Evolutionary conservation across 371 early-diverging fungal genomes (phyloP), one percentile per base, ranked within the genome.

Genomic region (Actinomortierella wolfii): DNA sequence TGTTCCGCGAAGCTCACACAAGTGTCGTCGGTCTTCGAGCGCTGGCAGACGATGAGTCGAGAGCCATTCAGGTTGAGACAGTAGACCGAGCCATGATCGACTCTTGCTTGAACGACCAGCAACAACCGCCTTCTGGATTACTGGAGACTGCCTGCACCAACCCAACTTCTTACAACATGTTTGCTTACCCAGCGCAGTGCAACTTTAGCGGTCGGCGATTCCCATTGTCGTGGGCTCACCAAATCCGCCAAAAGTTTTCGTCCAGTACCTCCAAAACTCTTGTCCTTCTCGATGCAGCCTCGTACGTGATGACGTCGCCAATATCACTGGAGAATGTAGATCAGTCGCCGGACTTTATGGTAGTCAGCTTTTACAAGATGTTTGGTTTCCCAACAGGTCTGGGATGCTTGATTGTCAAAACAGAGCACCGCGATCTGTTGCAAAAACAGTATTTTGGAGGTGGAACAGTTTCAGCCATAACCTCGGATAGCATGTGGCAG

Each of bases 311-410:
- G 48, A 85, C 88, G 40, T 73, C 83, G 2, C 77, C 75, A 41
- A 54, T 84, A 21, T 53, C 71, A 14, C 74, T 83, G 29, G 51
- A 82, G 49, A 78, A 64, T 20, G 59, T 59, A n/a, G 29, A n/a
- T 7, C 48, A 51, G 28, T 70, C 83, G 3, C 88, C 89, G 1
- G 90, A 91, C 56, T 88, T 90, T 68, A 68, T 86, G 2, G 80
- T 79, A 8, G 59, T 92, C 23, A 89, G 90, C 1, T 89, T 93
- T 66, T 92, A 93, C 85, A 93, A 93, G 67, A 80, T 91, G 59
- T 90, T 92, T 77, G 93, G 93, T 2, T 87, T 83, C 47, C 93
- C 93, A 3, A 89, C 91, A 7, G 90, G 91, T 2, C 68, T 93
- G 13, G 93, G 91, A 20, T 89, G 83, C 0, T 79, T 93, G 41